Evolutionary conservation across 306 rosid genomes (phyloP).

Genomic region (Quercus rubra): DNA sequence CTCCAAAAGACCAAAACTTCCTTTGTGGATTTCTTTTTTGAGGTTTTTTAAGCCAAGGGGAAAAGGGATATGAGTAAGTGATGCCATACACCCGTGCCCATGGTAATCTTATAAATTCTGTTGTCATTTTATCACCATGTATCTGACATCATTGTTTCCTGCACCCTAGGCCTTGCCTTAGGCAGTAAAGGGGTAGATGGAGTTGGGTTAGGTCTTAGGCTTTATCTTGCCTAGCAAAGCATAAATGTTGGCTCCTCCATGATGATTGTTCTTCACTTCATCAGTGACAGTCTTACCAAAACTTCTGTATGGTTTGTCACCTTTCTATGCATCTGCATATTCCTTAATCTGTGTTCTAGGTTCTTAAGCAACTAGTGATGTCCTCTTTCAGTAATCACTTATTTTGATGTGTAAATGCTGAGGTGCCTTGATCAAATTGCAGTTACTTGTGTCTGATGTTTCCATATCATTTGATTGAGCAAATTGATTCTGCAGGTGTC

Average conservation of each 20-base stretch:
- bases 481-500: slow-evolving; percentile 46
- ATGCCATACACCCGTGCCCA: too few species aligned
- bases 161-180: not conserved
- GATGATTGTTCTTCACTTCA: not conserved
- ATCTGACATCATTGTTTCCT: not conserved
- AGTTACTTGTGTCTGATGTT: slow-evolving; percentile 6
- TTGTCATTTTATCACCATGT: not conserved
- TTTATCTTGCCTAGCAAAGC: not conserved
- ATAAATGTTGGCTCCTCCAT: not conserved
- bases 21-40: too few species aligned
- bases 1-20: too few species aligned
- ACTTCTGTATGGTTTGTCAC: not conserved
- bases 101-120: not conserved
- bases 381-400: not conserved
- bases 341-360: not conserved
- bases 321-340: not conserved
- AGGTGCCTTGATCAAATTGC: not conserved
- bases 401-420: not conserved
- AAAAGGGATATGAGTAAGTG: too few species aligned
- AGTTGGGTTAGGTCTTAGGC: not conserved
- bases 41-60: too few species aligned
- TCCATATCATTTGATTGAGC: not conserved
- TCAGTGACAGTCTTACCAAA: not conserved
- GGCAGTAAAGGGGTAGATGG: not conserved
- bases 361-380: not conserved